These are phyloP conservation scores for Takashimella tepidaria DNA, from an alignment of 1,284 basidiomycete genomes.

Conservation along the genomic window DNA sequence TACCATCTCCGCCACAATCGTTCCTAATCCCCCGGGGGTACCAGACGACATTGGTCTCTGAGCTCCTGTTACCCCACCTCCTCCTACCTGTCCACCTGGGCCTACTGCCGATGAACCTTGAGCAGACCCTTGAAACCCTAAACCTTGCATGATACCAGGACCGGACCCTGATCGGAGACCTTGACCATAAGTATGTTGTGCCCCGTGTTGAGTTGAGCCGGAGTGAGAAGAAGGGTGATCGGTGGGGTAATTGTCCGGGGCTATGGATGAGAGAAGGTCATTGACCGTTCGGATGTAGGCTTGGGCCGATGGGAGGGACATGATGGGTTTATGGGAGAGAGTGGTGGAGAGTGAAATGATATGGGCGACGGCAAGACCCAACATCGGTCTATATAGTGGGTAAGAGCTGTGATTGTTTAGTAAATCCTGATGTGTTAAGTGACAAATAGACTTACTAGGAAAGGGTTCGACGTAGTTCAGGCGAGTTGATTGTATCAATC, in stretches of 20 bases:
- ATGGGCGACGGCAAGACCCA: slow-evolving; percentile 39
- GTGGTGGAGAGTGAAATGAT: slow-evolving; percentile 28
- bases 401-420: slow-evolving; percentile 39
- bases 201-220: neutral
- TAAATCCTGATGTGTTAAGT: too few relatives aligned
- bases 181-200: neutral
- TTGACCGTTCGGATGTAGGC: slow-evolving; percentile 33
- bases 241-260: neutral
- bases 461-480: slow-evolving; percentile 43
- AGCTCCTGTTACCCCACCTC: neutral
- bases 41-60: neutral
- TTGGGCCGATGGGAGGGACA: slow-evolving; percentile 27
- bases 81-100: neutral
- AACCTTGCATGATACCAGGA: neutral
- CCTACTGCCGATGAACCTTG: too few relatives aligned
- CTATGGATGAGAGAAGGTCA: slow-evolving; percentile 31
- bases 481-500: slow-evolving; percentile 37
- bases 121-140: too few relatives aligned
- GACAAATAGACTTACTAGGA: slow-evolving; percentile 26
- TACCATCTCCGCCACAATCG: slow-evolving; percentile 11
- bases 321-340: slow-evolving; percentile 25
- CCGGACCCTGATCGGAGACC: too few relatives aligned
- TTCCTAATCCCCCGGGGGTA: neutral
- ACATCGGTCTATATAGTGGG: slow-evolving; percentile 40
- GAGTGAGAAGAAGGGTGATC: neutral